Conservation (phyloP, 176 grass and related monocot species). For the Phoenix roebelenii region DNA sequence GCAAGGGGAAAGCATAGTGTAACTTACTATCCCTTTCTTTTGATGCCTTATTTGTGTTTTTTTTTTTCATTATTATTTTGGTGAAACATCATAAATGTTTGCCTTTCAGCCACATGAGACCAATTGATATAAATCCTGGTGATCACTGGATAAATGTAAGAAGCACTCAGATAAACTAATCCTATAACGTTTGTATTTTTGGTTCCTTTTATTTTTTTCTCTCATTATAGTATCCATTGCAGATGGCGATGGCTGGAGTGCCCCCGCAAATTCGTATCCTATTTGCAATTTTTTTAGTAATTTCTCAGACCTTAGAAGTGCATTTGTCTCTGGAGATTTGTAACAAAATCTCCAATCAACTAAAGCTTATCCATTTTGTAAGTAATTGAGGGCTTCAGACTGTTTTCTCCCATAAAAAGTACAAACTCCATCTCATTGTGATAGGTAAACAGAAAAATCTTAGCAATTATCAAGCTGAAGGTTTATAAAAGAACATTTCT, state of each 20-base stretch:
- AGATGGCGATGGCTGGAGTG: conserved; percentile 86
- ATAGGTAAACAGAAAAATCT: too few relatives aligned
- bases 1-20: too few relatives aligned
- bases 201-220: conserved; percentile 4
- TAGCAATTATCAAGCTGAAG: neutral
- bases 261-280: conserved; percentile 88
- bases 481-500: neutral
- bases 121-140: conserved; percentile 62
- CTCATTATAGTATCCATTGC: conserved; percentile 26
- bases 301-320: too few relatives aligned
- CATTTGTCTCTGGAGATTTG: too few relatives aligned
- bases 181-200: conserved; percentile 2
- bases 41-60: neutral
- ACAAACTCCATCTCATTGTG: too few relatives aligned
- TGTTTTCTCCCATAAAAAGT: too few relatives aligned
- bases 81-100: conserved; percentile 20
- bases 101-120: conserved; percentile 57
- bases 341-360: too few relatives aligned
- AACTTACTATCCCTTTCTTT: too few relatives aligned
- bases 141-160: conserved; percentile 91
- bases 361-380: too few relatives aligned
- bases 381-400: too few relatives aligned
- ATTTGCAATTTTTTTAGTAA: too few relatives aligned
- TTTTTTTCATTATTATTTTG: conserved; percentile 6
- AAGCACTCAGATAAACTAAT: conserved; percentile 1